Base-by-base conservation (phyloP, 495 filamentous ascomycete genomes). In the Lepraria neglecta region DNA sequence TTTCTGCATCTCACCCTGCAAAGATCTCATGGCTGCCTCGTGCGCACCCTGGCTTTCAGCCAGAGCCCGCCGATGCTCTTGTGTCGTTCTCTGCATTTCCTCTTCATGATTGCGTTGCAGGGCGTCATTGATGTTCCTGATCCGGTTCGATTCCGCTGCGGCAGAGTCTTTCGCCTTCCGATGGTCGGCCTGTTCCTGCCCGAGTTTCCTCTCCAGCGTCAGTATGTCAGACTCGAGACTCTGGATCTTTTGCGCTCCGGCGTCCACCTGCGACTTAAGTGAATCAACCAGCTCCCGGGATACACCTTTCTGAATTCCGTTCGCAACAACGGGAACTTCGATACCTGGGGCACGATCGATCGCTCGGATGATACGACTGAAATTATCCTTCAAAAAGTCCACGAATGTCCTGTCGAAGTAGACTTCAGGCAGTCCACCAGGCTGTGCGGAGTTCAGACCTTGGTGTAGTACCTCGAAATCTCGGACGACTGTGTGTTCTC, bases 341-440 rank as follows among this genome's bases (percentile, higher is more conserved):
- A 92, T 75, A 10, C 84, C 90, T 6, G 94, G 94, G 62, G 96
- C 91, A 54, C 91, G 87, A 71, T 98, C 94, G 67, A 98, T 89
- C 21, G 92, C 89, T 58, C 91, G 83, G 21, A 87, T 76, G 57
- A 97, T 75, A 35, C 91, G 88, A 63, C 87, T 91, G 70, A 92
- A 98, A 69, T 96, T 94, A 67, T 97, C 91, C 69, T 96, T 96
- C 63, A 97, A 80, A 69, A 97, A 96, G 62, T 96, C 91, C 44
- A 97, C 84, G 71, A 97, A 97, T 0, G 84, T 82, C 46, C 81
- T 79, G 66, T 96, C 90, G 61, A 97, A 91, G 69, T 84, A 91
- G 7, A 96, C 87, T 21, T 94, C 87, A 24, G 92, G 91, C 5
- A 92, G 77, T 30, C 81, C 80, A 33, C 82, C 85, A 1, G 77